phyloP scores from a whole-genome alignment of 2,329 filamentous ascomycete species.

The Chrysoporthe austroafricana region DNA sequence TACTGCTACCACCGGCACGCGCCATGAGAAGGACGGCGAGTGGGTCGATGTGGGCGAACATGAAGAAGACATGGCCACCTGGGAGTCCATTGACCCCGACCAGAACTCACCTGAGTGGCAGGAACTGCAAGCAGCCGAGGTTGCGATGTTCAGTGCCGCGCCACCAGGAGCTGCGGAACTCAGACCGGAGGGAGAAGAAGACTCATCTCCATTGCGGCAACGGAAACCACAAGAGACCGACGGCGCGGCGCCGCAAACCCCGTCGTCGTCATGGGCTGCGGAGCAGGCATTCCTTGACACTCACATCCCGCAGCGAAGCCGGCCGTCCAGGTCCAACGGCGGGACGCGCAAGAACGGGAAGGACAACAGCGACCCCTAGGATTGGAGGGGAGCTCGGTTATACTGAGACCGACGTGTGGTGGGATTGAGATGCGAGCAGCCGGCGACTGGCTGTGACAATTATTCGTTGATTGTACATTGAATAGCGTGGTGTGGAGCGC shows the following conservation, averaged over 20 bases:
- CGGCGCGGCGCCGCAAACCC: not conserved
- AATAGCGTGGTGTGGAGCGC: not conserved
- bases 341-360: not conserved
- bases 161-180: not conserved
- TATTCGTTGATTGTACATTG: too few relatives aligned
- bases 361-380: not conserved
- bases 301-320: not conserved
- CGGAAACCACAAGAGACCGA: not conserved
- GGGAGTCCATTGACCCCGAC: slow-evolving; percentile 11
- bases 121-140: slow-evolving; percentile 6
- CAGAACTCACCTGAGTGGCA: not conserved
- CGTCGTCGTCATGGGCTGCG: not conserved
- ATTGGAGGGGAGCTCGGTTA: not conserved
- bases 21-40: slow-evolving; percentile 14
- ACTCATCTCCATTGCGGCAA: not conserved
- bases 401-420: not conserved
- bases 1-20: not conserved
- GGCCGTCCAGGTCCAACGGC: not conserved
- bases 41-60: slow-evolving; percentile 9
- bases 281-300: not conserved
- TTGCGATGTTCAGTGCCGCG: slow-evolving; percentile 2
- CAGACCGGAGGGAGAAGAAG: not conserved
- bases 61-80: slow-evolving; percentile 8
- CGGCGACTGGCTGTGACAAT: too few relatives aligned
- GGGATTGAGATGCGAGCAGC: not conserved